Conservation (phyloP, 805 yeast genomes). For the Candida orba region DNA sequence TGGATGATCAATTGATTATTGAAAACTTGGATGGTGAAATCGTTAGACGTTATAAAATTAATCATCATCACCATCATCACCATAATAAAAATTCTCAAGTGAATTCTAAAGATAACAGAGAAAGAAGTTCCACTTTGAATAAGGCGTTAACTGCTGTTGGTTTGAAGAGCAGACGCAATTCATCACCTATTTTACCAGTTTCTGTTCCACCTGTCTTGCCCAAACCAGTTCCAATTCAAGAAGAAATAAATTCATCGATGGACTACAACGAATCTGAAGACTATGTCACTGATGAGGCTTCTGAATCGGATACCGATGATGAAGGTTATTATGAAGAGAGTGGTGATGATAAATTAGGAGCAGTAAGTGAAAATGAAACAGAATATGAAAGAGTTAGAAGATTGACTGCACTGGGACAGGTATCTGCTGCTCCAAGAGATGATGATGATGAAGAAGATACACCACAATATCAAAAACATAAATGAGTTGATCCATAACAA, state of each 20-base stretch:
- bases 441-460: constrained; percentile 44
- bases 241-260: neutral
- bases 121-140: constrained; percentile 32
- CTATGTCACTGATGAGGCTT: constrained; percentile 15
- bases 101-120: constrained; percentile 5
- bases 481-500: neutral
- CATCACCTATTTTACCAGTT: neutral
- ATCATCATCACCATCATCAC: constrained; percentile 35
- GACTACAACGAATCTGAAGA: constrained; percentile 22
- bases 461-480: constrained; percentile 4
- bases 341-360: constrained; percentile 11
- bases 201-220: neutral
- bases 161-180: constrained; percentile 23
- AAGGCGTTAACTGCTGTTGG: constrained; percentile 54
- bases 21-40: constrained; percentile 93
- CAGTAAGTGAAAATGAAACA: constrained; percentile 38
- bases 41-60: constrained; percentile 72
- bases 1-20: constrained; percentile 70
- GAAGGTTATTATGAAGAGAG: constrained; percentile 18
- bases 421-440: constrained; percentile 31
- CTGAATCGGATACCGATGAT: constrained; percentile 15
- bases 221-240: neutral
- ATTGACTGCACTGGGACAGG: constrained; percentile 47
- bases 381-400: constrained; percentile 61
- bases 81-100: neutral